Evolutionary conservation across 2,329 filamentous ascomycete genomes (phyloP), one percentile per base, ranked within the genome.

Genomic region (Metarhizium album): DNA sequence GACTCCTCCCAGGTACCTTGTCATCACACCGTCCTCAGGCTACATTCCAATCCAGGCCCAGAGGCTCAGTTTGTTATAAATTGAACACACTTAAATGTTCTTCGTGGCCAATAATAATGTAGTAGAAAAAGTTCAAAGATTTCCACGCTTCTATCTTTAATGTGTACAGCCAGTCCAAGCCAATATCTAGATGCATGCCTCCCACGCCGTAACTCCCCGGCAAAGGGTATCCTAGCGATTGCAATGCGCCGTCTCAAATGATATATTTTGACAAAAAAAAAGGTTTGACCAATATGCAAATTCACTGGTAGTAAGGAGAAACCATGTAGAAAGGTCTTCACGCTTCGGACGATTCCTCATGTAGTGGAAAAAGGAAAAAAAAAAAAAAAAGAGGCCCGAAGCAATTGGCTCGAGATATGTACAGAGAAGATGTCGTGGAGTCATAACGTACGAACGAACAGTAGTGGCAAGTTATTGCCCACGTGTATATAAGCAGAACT

Each of bases 201-300:
- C 45, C 35, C 18, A 40, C 31, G 18, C 24, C 31, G 31, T 57
- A 58, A 58, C 62, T 58, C 60, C 54, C 56, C 60, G 55, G 58
- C 59, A 24, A 52, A 57, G 63, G 62, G 63, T 65, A 67, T 67
- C 60, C 61, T 62, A 61, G 57, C 55, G 57, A 61, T 54, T 56
- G 57, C 56, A 56, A 49, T 33, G 37, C 35, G 48, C 49, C 43
- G 5, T 52, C 58, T 50, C 53, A 50, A 43, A 55, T 40, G 7
- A n/a, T n/a, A n/a, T n/a, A n/a, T n/a, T n/a, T n/a, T n/a, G n/a
- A 22, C 33, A 51, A 48, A 48, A 22, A 50, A 46, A 55, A 53
- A 18, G 35, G 38, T 35, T 18, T 50, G 46, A 51, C 35, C 33
- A 13, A 43, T 43, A 24, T 43, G 40, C 40, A 43, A 24, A 18